Evolutionary conservation across 257 asterid species (phyloP), one percentile per base, ranked within the genome.

Genomic region (Jacaranda mimosifolia): DNA sequence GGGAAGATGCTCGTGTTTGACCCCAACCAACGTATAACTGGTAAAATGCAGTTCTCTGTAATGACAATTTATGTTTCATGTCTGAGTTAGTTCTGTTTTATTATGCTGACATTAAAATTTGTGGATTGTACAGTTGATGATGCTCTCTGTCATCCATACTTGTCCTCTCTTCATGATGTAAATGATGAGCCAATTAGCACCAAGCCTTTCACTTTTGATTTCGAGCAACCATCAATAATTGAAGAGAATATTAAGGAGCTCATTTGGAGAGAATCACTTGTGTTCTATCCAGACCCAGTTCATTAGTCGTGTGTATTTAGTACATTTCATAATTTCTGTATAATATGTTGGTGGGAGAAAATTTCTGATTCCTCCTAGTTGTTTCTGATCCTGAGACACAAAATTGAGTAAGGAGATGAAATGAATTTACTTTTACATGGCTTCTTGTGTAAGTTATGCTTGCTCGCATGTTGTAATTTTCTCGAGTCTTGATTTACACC

Each of bases 1-100:
- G 96, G 89, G 53, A 94, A 89, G 81, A 90, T 94, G 97, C 98
- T 94, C 17, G 90, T 89, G 45, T 94, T 92, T 81, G 96, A 94
- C 81, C 97, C 98, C 13, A 74, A 49, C 83, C 88, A 83, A 75
- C 89, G 97, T 6, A 90, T 94, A 82, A 86, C 93, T 18, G 98
- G 98, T 92, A 80, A 73, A 40, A 40, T 14, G 43, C 79, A n/a
- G 14, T 13, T 40, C 43, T 48, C n/a, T 5, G 63, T 45, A 52
- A 62, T 17, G 62, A 55, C 26, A 51, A 40, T 36, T 19, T 35
- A 10, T 5, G 32, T 46, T 58, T 70, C 10, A 12, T 51, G 77
- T 51, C 59, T 35, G 10, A 6, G 35, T 59, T 66, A n/a, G 10
- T 58, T 73, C 18, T 64, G 19, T 53, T 49, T 9, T 48, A 62